A percentile compares a stretch with the other conserved stretches of the same genome.
Evolutionary conservation across 257 asterid species (phyloP).

Genomic region (Solanum pimpinellifolium): DNA sequence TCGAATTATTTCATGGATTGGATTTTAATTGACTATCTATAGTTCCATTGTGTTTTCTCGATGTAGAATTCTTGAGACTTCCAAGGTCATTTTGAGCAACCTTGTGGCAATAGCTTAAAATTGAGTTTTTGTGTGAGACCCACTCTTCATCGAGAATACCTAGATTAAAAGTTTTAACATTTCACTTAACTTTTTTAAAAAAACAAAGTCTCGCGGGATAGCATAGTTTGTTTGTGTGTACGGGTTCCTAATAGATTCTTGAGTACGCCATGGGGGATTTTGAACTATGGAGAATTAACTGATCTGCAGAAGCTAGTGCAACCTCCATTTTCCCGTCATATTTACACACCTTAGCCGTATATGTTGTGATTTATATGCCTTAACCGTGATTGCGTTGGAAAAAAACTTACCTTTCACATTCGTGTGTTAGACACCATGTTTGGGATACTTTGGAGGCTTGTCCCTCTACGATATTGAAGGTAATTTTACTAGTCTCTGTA

Average conservation of each 20-base stretch:
- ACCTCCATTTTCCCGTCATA: too few relatives aligned
- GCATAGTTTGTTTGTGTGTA: not conserved
- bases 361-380: too few relatives aligned
- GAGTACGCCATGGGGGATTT: not conserved
- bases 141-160: not conserved
- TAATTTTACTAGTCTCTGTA: not conserved
- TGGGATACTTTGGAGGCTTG: not conserved
- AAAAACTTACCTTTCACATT: too few relatives aligned
- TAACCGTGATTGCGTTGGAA: too few relatives aligned
- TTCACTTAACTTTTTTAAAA: not conserved
- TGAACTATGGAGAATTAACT: not conserved
- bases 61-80: not conserved
- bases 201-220: not conserved
- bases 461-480: not conserved
- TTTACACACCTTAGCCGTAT: too few relatives aligned
- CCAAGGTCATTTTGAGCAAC: not conserved
- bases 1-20: not conserved
- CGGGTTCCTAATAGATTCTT: not conserved
- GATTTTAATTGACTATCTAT: not conserved
- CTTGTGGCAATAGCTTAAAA: not conserved
- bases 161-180: not conserved
- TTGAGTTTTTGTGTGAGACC: not conserved
- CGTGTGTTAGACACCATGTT: not conserved
- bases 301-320: too few relatives aligned
- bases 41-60: not conserved